Evolutionary conservation across 2,329 filamentous ascomycete species (phyloP).

Genomic region (Fusarium drepaniforme): DNA sequence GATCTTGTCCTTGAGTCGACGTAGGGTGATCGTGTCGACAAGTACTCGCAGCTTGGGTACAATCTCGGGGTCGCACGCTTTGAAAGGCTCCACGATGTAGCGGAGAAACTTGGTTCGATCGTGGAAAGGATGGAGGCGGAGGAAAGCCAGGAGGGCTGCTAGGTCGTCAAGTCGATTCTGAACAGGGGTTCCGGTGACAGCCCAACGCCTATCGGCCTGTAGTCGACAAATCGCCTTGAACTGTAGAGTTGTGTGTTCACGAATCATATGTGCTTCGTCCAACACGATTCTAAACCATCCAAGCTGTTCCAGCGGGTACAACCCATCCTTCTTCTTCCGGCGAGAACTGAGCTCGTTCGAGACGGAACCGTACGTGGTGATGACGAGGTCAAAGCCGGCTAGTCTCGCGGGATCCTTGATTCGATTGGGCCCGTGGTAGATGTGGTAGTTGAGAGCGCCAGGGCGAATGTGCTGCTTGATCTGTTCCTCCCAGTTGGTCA

Average conservation of each 20-base stretch:
- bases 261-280: slow-evolving; percentile 95
- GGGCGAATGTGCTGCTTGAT: slow-evolving; percentile 83
- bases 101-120: slow-evolving; percentile 80
- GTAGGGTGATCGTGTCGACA: slow-evolving; percentile 93
- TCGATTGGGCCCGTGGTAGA: slow-evolving; percentile 88
- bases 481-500: slow-evolving; percentile 95
- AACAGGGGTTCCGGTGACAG: slow-evolving; percentile 95
- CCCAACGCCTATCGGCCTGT: slow-evolving; percentile 87
- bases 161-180: slow-evolving; percentile 95
- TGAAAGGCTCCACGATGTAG: slow-evolving; percentile 88
- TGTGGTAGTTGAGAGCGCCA: slow-evolving; percentile 76
- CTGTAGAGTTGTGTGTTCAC: slow-evolving; percentile 83
- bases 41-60: slow-evolving; percentile 88
- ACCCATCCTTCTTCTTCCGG: slow-evolving; percentile 68
- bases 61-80: slow-evolving; percentile 85
- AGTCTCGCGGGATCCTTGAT: slow-evolving; percentile 77
- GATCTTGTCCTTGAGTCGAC: slow-evolving; percentile 92
- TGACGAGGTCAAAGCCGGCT: slow-evolving; percentile 82
- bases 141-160: slow-evolving; percentile 86
- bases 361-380: slow-evolving; percentile 93
- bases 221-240: slow-evolving; percentile 88
- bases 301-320: slow-evolving; percentile 78
- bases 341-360: slow-evolving; percentile 80
- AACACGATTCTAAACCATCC: slow-evolving; percentile 95
- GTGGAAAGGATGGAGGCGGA: slow-evolving; percentile 88